Evolutionary conservation across 176 grass and related monocot species (phyloP).

Genomic region (Themeda triandra): DNA sequence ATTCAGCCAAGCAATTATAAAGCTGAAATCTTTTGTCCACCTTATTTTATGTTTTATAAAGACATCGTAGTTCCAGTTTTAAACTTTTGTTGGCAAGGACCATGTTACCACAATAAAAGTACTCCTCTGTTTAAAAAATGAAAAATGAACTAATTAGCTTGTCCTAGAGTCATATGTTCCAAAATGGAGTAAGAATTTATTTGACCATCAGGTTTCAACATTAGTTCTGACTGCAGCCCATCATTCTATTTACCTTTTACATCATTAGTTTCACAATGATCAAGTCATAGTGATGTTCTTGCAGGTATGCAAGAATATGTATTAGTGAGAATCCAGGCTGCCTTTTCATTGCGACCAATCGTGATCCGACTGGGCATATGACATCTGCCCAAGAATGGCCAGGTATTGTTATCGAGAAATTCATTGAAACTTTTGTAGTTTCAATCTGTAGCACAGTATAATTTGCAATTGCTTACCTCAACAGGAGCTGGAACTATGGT

Average conservation of each 20-base stretch:
- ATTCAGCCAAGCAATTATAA: neutral
- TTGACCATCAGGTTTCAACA: neutral
- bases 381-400: conserved; percentile 93
- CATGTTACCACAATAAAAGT: neutral
- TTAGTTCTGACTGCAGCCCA: neutral
- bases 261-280: neutral
- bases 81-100: conserved; percentile 8
- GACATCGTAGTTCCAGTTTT: neutral
- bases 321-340: conserved; percentile 91
- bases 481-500: conserved; percentile 96
- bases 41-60: conserved; percentile 23
- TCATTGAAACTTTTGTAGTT: neutral
- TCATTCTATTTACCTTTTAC: neutral
- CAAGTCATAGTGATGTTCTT: conserved; percentile 14
- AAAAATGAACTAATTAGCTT: neutral
- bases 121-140: neutral
- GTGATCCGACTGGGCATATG: conserved; percentile 83
- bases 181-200: neutral
- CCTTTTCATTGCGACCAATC: conserved; percentile 94
- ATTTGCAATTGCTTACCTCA: conserved; percentile 24
- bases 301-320: conserved; percentile 86
- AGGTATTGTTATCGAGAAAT: conserved; percentile 41
- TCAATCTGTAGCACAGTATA: neutral
- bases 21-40: neutral
- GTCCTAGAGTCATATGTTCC: neutral